Evolutionary conservation across 257 asterid species (phyloP).

Genomic region (Rauvolfia tetraphylla): DNA sequence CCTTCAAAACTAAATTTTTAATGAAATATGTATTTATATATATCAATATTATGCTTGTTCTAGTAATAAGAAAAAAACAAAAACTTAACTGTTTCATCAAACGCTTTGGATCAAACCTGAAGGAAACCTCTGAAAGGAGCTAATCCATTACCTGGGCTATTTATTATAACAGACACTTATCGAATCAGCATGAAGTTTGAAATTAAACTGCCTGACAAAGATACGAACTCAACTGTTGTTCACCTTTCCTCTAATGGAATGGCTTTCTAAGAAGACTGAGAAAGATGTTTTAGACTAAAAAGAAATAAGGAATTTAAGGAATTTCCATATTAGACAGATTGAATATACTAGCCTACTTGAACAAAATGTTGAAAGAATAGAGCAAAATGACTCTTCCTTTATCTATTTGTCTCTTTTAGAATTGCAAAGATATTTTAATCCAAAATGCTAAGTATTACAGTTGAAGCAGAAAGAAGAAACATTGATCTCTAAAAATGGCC

Average conservation of each 20-base stretch:
- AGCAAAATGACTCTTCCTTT: neutral
- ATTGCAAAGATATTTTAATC: neutral
- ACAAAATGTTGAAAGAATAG: neutral
- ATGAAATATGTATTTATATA: conserved; percentile 35
- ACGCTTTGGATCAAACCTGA: conserved; percentile 54
- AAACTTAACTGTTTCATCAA: neutral
- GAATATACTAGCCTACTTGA: neutral
- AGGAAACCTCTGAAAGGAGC: conserved; percentile 99
- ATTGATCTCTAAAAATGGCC: no score
- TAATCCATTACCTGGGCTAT: conserved; percentile 97
- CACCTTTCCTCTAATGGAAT: conserved; percentile 62
- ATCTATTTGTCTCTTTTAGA: neutral
- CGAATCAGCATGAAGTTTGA: conserved; percentile 81
- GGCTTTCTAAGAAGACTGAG: conserved; percentile 59
- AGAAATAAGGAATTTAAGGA: neutral
- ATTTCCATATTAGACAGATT: neutral
- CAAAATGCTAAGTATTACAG: no score
- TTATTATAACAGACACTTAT: conserved; percentile 80
- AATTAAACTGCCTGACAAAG: conserved; percentile 83
- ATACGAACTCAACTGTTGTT: conserved; percentile 72
- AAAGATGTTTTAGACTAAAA: neutral
- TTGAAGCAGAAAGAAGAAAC: neutral
- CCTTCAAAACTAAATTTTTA: conserved; percentile 92
- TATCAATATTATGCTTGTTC: conserved; percentile 6
- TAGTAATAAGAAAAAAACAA: conserved; percentile 4